Conservation (phyloP, 169 alveolate genomes). For the Plasmodium falciparum region DNA sequence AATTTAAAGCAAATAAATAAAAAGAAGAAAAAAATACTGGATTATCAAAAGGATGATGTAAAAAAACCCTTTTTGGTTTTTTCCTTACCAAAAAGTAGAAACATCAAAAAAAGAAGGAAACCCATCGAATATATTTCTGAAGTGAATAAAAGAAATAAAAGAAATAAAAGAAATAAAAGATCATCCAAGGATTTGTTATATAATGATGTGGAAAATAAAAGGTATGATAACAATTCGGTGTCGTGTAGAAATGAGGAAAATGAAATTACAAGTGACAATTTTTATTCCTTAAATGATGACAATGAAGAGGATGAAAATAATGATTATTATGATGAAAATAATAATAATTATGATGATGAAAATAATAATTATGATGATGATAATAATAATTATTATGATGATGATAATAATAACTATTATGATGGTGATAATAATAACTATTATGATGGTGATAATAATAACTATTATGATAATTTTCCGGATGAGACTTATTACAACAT, state of each 20-base stretch:
- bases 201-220: background rate
- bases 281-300: slow-evolving; percentile 33
- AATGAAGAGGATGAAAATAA: background rate
- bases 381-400: too few relatives aligned
- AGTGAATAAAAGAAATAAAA: background rate
- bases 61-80: too few relatives aligned
- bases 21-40: background rate
- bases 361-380: background rate
- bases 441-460: too few relatives aligned
- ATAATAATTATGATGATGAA: background rate
- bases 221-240: background rate
- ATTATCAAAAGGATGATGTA: too few relatives aligned
- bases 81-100: too few relatives aligned
- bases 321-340: background rate
- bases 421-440: background rate
- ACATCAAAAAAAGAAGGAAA: slow-evolving; percentile 11
- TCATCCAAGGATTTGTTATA: background rate
- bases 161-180: background rate
- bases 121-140: background rate
- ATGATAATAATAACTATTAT: background rate
- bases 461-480: too few relatives aligned
- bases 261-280: slow-evolving; percentile 2
- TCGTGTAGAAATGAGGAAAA: background rate
- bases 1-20: slow-evolving; percentile 23
- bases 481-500: too few relatives aligned